Evolutionary conservation across 192 early-diverging fungal species (phyloP), one percentile per base, ranked within the genome.

Genomic region (Coemansia sp.): DNA sequence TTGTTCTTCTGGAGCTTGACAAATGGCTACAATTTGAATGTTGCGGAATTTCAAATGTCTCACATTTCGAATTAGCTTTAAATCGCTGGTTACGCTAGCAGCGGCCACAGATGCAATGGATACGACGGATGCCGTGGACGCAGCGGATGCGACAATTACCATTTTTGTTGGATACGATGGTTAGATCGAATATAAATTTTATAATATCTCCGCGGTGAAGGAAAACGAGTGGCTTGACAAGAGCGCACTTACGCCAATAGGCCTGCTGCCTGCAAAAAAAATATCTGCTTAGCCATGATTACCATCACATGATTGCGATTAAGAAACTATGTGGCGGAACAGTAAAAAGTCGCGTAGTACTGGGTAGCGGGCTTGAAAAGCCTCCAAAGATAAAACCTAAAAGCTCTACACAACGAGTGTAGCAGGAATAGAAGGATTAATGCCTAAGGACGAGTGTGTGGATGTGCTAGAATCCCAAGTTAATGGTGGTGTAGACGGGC

Each of bases 1-100:
- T 95, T 95, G 89, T 94, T 95, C 91, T 97, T 97, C 79, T 92
- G 89, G 62, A 87, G 81, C 89, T 92, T 90, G 68, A 91, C 84
- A 78, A 92, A 90, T 42, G 88, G 85, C 88, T 78, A 78, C 62
- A 72, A 20, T 0, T n/a, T 51, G 20, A 31, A 31, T 64, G 48
- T 55, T 37, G 34, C 31, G 28, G 9, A 20, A 21, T 45, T 26
- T 51, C 31, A 64, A 42, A 50, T 20, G 39, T n/a, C 40, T 14
- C 3, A 5, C 31, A 31, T 31, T 31, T 31, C 31, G 4, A 21
- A 45, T 45, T 45, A 45, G 43, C 18, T 7, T 18, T 20, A 20
- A 20, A 45, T 45, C 43, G 46, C n/a, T 63, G 62, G 62, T 42
- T 65, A 20, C 63, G 63, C 21, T 20, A 13, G 38, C 34, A 14